A percentile compares a stretch with the other conserved stretches of the same genome.
phyloP scores from a whole-genome alignment of 2,329 filamentous ascomycete genomes.

The Calonectria hawksworthii region DNA sequence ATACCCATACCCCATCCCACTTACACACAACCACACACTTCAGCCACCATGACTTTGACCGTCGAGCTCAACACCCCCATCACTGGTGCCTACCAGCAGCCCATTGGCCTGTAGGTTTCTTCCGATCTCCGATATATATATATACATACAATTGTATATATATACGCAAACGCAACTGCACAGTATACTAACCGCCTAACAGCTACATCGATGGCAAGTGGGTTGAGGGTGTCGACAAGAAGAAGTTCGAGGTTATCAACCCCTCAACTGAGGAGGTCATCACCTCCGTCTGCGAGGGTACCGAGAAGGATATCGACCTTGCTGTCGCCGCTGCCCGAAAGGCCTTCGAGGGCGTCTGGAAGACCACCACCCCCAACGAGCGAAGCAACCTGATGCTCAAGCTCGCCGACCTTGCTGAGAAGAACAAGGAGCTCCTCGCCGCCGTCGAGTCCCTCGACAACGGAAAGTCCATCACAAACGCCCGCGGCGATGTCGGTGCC shows the following conservation, averaged over 20 bases:
- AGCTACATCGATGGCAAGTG: constrained; percentile 97
- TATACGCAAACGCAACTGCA: not conserved
- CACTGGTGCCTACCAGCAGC: constrained; percentile 71
- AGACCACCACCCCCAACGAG: constrained; percentile 75
- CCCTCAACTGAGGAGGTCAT: constrained; percentile 88
- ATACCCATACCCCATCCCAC: constrained; percentile 39
- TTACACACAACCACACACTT: constrained; percentile 29
- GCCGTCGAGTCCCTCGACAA: constrained; percentile 91
- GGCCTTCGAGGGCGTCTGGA: constrained; percentile 84
- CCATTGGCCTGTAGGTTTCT: constrained; percentile 70
- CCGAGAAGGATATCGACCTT: constrained; percentile 86
- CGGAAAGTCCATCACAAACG: constrained; percentile 84
- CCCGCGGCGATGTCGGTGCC: constrained; percentile 79
- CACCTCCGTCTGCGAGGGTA: constrained; percentile 84
- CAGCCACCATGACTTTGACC: constrained; percentile 55
- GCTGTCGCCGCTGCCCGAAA: constrained; percentile 89
- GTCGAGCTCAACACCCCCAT: constrained; percentile 77
- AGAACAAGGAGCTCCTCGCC: constrained; percentile 82
- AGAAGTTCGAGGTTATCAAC: constrained; percentile 94
- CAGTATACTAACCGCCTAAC: constrained; percentile 39
- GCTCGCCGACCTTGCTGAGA: constrained; percentile 84
- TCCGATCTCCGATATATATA: not conserved
- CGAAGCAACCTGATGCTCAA: constrained; percentile 80
- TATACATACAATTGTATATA: not conserved
- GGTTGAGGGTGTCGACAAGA: constrained; percentile 82